Evolutionary conservation across 345 rosid species (phyloP).

Genomic region (Salix purpurea): DNA sequence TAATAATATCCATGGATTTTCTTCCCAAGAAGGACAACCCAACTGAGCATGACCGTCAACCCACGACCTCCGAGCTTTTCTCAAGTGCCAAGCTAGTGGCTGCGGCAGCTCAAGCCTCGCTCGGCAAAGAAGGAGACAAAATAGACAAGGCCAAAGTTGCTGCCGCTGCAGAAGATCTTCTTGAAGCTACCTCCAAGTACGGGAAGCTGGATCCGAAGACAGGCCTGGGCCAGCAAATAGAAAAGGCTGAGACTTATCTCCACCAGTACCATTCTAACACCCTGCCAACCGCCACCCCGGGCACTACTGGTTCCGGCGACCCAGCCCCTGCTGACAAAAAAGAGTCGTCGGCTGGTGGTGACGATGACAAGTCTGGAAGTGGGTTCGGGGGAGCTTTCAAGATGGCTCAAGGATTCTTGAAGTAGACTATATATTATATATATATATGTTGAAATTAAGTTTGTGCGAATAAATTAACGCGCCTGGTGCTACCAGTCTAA

Average conservation of each 20-base stretch:
- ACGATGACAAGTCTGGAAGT: conserved; percentile 34
- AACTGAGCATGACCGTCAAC: conserved; percentile 23
- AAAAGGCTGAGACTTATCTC: conserved; percentile 68
- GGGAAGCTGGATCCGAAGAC: conserved; percentile 56
- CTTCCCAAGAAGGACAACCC: conserved; percentile 1
- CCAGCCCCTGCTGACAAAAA: background rate
- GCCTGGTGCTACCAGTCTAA: background rate
- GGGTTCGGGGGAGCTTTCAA: conserved; percentile 50
- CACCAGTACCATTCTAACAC: conserved; percentile 40
- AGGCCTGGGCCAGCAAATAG: conserved; percentile 55
- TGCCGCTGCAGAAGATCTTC: conserved; percentile 54
- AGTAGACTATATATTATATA: background rate
- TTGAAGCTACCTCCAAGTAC: conserved; percentile 57
- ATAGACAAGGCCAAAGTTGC: conserved; percentile 58
- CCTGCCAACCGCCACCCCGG: conserved; percentile 33
- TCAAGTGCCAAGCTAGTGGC: conserved; percentile 66
- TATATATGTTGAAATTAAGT: background rate
- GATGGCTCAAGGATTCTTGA: conserved; percentile 36
- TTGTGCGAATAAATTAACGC: background rate
- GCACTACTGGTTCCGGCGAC: conserved; percentile 17
- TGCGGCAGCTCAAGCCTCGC: conserved; percentile 45
- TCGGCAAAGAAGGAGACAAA: conserved; percentile 36
- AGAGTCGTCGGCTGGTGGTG: conserved; percentile 11
- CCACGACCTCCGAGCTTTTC: conserved; percentile 51
- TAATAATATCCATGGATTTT: conserved; percentile 17